These are phyloP conservation scores for Cyphellophora europaea DNA, from an alignment of 2,329 filamentous ascomycete species.

Conservation along the genomic window DNA sequence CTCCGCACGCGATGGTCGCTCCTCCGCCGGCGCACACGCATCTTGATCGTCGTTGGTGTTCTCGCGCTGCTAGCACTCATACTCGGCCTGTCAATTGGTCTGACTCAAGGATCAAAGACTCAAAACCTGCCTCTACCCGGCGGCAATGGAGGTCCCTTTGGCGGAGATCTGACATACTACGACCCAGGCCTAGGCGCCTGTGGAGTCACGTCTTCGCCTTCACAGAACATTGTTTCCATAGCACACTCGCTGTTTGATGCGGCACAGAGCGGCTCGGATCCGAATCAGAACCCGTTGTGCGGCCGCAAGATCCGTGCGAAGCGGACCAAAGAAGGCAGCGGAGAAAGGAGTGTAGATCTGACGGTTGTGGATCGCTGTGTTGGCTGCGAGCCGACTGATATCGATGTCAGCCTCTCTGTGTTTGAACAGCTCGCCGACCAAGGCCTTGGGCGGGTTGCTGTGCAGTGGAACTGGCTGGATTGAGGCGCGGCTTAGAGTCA, in stretches of 20 bases:
- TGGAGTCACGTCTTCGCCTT: conserved; percentile 45
- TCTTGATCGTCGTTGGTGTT: conserved; percentile 2
- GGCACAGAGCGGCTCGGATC: conserved; percentile 39
- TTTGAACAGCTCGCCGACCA: conserved; percentile 39
- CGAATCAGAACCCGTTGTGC: conserved; percentile 60
- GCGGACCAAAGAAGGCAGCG: conserved; percentile 29
- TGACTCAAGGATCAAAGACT: conserved; percentile 8
- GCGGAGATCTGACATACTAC: conserved; percentile 63
- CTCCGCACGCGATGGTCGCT: not conserved
- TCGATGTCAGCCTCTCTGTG: conserved; percentile 40
- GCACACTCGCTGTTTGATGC: conserved; percentile 60
- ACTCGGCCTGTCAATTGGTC: conserved; percentile 15
- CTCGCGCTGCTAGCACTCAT: conserved; percentile 11
- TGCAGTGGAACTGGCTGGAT: conserved; percentile 46
- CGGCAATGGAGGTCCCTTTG: conserved; percentile 40
- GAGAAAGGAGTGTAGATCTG: conserved; percentile 49
- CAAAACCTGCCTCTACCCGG: conserved; percentile 43
- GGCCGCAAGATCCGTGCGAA: conserved; percentile 55
- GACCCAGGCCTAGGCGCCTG: conserved; percentile 59
- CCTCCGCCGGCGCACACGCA: not conserved
- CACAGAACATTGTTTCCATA: conserved; percentile 57
- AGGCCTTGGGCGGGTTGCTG: conserved; percentile 36
- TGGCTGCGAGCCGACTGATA: conserved; percentile 38
- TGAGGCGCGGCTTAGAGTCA: too few species aligned
- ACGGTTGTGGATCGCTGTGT: conserved; percentile 60